Evolutionary conservation across 2,329 filamentous ascomycete genomes (phyloP).

Genomic region (Monosporascus sp.): DNA sequence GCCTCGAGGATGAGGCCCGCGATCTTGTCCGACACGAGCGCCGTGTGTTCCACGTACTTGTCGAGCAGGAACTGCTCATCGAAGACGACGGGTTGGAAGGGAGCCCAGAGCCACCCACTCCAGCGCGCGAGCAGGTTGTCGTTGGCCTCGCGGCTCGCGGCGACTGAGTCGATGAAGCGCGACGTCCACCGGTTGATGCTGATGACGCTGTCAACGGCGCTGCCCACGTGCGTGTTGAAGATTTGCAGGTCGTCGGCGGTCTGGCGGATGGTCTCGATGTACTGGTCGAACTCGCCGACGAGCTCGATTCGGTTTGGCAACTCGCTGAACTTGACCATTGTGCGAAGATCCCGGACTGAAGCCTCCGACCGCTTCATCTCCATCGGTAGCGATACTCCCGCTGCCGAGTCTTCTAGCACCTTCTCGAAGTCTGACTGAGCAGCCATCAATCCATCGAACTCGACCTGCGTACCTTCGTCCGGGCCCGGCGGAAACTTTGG

Average conservation of each 20-base stretch:
- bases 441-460: constrained; percentile 71
- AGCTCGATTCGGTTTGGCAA: constrained; percentile 66
- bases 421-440: constrained; percentile 74
- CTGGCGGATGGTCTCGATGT: constrained; percentile 63
- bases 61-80: constrained; percentile 62
- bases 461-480: constrained; percentile 33
- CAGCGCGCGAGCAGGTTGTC: constrained; percentile 32
- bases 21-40: constrained; percentile 66
- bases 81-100: constrained; percentile 58
- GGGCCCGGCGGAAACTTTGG: constrained; percentile 21
- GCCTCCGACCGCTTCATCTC: constrained; percentile 76
- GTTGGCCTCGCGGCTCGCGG: constrained; percentile 27
- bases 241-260: constrained; percentile 63
- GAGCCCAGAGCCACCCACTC: constrained; percentile 46
- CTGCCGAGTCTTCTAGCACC: constrained; percentile 62
- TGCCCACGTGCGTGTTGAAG: constrained; percentile 73
- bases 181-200: constrained; percentile 73
- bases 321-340: constrained; percentile 65
- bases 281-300: constrained; percentile 69
- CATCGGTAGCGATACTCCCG: constrained; percentile 63
- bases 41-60: constrained; percentile 70
- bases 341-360: constrained; percentile 68
- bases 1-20: constrained; percentile 64
- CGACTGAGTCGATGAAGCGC: constrained; percentile 61
- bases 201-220: constrained; percentile 69